Conservation (phyloP, 352 stramenopile species). For the Globisporangium abappressorium region DNA sequence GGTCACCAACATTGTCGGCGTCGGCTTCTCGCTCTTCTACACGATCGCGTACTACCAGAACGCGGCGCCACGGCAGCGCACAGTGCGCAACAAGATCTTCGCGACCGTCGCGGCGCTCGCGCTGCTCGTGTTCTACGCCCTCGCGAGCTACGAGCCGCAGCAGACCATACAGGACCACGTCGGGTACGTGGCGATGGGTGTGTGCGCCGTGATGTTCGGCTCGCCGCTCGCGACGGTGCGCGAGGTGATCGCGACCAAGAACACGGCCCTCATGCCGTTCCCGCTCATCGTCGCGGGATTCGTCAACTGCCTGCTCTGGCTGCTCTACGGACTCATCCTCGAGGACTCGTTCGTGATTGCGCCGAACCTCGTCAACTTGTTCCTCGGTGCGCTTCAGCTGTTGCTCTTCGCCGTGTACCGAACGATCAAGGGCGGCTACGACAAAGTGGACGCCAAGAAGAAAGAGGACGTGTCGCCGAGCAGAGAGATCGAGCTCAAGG, state of each 20-base stretch:
- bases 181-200: conserved; percentile 49
- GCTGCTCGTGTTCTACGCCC: conserved; percentile 35
- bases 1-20: conserved; percentile 46
- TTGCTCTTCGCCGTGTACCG: conserved; percentile 39
- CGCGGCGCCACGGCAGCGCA: not conserved
- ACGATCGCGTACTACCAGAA: conserved; percentile 42
- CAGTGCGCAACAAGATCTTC: conserved; percentile 27
- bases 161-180: conserved; percentile 35
- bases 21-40: conserved; percentile 42
- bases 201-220: conserved; percentile 60
- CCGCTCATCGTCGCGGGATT: conserved; percentile 48
- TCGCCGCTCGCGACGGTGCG: conserved; percentile 52
- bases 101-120: conserved; percentile 22
- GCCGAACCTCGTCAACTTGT: conserved; percentile 59
- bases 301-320: conserved; percentile 50
- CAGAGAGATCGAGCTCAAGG: conserved; percentile 7
- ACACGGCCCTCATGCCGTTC: conserved; percentile 36
- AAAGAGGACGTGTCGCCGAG: not conserved
- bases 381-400: conserved; percentile 53
- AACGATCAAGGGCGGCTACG: conserved; percentile 19
- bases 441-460: conserved; percentile 25
- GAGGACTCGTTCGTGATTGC: conserved; percentile 54
- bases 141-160: conserved; percentile 26
- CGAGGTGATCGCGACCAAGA: conserved; percentile 46
- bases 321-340: conserved; percentile 49